Evolutionary conservation across 2,329 filamentous ascomycete genomes (phyloP).

Genomic region (Didymella keratinophila): DNA sequence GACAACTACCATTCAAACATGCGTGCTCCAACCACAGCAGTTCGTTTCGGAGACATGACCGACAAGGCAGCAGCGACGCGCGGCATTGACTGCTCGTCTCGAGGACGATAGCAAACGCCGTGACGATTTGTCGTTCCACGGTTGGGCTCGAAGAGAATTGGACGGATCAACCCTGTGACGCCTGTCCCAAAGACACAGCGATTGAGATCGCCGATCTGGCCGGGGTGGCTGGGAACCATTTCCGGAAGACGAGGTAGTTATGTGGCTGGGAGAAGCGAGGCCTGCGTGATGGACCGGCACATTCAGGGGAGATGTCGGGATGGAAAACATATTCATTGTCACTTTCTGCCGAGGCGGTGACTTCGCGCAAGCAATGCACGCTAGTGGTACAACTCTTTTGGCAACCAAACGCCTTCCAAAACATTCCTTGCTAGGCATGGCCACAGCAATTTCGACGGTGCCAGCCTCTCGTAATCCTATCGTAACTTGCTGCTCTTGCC

Average conservation of each 20-base stretch:
- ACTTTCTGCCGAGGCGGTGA: background rate
- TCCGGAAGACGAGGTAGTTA: background rate
- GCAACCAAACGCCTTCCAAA: constrained; percentile 7
- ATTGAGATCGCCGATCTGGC: background rate
- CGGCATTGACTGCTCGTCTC: background rate
- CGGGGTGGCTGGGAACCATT: background rate
- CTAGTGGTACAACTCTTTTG: constrained; percentile 10
- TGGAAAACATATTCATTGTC: constrained; percentile 1
- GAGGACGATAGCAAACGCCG: background rate
- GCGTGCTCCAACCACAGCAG: background rate
- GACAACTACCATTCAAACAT: background rate
- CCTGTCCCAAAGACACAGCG: background rate
- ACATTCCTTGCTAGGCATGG: too few relatives aligned
- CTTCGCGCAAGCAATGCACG: constrained; percentile 3
- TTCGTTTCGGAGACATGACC: background rate
- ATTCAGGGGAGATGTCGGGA: too few relatives aligned
- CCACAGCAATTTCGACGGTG: background rate
- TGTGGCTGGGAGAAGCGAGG: background rate
- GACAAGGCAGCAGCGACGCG: background rate
- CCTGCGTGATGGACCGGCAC: too few relatives aligned
- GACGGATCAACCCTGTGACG: background rate
- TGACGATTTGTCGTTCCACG: too few relatives aligned
- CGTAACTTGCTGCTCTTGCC: background rate
- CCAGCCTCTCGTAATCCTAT: background rate
- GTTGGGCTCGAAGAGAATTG: background rate